phyloP scores from a whole-genome alignment of 2,329 filamentous ascomycete genomes.

The Podosphaera xanthii region DNA sequence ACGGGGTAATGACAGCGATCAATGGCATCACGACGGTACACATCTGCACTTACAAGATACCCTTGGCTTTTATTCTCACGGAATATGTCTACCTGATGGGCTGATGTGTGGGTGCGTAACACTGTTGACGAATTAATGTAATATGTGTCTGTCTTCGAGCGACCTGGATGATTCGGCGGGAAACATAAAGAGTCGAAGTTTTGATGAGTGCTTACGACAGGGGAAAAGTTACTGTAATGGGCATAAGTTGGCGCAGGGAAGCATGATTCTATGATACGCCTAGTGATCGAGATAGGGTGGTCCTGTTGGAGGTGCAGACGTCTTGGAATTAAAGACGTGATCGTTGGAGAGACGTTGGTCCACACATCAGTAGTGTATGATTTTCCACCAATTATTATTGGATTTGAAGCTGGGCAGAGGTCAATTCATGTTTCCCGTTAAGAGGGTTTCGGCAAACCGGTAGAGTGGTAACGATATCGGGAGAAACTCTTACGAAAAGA shows the following conservation, averaged over 20 bases:
- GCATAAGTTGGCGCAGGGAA: conserved; percentile 54
- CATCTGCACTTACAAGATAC: conserved; percentile 81
- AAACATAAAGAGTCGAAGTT: conserved; percentile 98
- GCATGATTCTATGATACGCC: conserved; percentile 73
- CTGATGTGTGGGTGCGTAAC: conserved; percentile 79
- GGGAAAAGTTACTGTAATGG: conserved; percentile 57
- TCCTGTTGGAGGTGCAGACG: conserved; percentile 75
- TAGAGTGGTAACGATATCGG: too few species aligned
- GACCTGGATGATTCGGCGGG: conserved; percentile 65
- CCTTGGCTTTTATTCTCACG: conserved; percentile 47
- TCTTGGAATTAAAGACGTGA: conserved; percentile 50
- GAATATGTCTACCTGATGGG: conserved; percentile 74
- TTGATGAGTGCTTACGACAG: conserved; percentile 61
- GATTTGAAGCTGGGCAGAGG: background rate
- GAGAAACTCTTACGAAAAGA: too few species aligned
- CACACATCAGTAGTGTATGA: conserved; percentile 50
- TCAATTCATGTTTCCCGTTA: too few species aligned
- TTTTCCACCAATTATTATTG: conserved; percentile 20
- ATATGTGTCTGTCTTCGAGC: conserved; percentile 78
- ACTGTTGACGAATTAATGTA: conserved; percentile 74
- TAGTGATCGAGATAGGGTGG: conserved; percentile 77
- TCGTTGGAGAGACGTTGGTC: conserved; percentile 63
- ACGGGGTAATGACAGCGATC: conserved; percentile 89
- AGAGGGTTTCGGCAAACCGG: too few species aligned
- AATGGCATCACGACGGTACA: conserved; percentile 85